Conservation (phyloP, 2,329 filamentous ascomycete species). For the Xylaria sp. region DNA sequence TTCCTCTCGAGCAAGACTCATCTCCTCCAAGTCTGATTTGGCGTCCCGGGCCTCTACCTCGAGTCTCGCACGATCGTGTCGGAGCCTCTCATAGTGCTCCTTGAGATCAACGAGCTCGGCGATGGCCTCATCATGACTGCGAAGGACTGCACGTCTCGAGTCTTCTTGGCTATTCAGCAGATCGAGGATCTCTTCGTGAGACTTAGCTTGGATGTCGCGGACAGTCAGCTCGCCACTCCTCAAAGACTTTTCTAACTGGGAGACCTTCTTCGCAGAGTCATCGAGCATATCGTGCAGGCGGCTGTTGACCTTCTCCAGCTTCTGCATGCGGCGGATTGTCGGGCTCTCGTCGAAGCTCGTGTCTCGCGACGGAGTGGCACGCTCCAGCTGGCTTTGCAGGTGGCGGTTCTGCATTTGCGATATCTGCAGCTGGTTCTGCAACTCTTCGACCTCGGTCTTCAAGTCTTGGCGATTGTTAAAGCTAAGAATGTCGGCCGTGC, state of each 20-base stretch:
- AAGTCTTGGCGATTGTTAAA: conserved; percentile 90
- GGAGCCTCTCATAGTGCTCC: conserved; percentile 81
- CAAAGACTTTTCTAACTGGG: conserved; percentile 82
- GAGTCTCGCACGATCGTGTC: conserved; percentile 74
- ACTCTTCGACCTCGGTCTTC: conserved; percentile 85
- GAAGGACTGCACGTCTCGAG: conserved; percentile 77
- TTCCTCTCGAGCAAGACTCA: conserved; percentile 77
- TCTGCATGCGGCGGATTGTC: conserved; percentile 79
- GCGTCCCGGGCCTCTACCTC: conserved; percentile 88
- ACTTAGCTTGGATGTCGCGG: conserved; percentile 88
- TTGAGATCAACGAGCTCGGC: conserved; percentile 86
- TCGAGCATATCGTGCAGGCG: conserved; percentile 93
- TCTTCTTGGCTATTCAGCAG: conserved; percentile 92
- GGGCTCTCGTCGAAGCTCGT: conserved; percentile 73
- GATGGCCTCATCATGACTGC: conserved; percentile 83
- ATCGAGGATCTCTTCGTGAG: conserved; percentile 91
- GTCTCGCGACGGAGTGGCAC: conserved; percentile 64
- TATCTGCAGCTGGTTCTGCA: conserved; percentile 92
- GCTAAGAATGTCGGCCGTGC: conserved; percentile 78
- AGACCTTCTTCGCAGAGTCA: conserved; percentile 90
- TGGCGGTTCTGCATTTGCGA: conserved; percentile 95
- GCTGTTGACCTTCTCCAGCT: conserved; percentile 89
- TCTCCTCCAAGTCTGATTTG: conserved; percentile 80
- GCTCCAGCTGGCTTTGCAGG: conserved; percentile 83
- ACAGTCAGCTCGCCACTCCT: conserved; percentile 85